Evolutionary conservation across 176 grass and related monocot species (phyloP), one percentile per base, ranked within the genome.

Genomic region (Carex kokanica): DNA sequence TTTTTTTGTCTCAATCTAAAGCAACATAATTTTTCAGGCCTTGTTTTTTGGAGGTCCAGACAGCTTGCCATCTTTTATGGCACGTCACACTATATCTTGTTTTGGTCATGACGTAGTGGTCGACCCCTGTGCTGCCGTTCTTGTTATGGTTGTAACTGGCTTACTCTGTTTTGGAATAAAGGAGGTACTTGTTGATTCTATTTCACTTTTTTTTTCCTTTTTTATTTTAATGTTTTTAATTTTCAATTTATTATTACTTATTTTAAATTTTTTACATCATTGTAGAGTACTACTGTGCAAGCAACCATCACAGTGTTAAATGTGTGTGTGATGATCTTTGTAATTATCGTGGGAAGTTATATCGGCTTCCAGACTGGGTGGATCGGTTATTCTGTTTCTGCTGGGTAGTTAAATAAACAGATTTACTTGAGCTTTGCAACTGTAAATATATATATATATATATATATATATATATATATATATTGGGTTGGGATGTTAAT

Each of bases 261-360:
- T 68, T 79, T 68, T 79, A 23, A n/a, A 60, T 2, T 56, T 55
- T 78, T 78, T 56, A 32, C 73, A 56, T 78, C 24, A 71, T 84
- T 87, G 83, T 88, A 99, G 96, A 99, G 96, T 90, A 81, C 93
- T 82, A 88, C 73, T 84, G 96, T 91, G 31, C 96, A 99, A 88
- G 93, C 84, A 63, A 20, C 85, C 63, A 54, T 99, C 67, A 99
- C 96, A 62, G 82, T 61, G 81, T 78, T 92, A 69, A 99, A 99
- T 93, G 91, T 86, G 32, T 91, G 91, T 85, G 96, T 99, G 74
- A 90, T 99, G 93, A 49, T 95, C 89, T 99, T 99, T 87, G 93
- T 99, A 69, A 92, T 99, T 85, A 70, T 95, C 66, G 96, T 80
- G 85, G 93, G 93, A 73, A 87, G 88, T 55, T 99, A 93, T 81